These are phyloP conservation scores for Talaromyces sp. DNA, from an alignment of 2,329 filamentous ascomycete genomes.

Conservation along the genomic window DNA sequence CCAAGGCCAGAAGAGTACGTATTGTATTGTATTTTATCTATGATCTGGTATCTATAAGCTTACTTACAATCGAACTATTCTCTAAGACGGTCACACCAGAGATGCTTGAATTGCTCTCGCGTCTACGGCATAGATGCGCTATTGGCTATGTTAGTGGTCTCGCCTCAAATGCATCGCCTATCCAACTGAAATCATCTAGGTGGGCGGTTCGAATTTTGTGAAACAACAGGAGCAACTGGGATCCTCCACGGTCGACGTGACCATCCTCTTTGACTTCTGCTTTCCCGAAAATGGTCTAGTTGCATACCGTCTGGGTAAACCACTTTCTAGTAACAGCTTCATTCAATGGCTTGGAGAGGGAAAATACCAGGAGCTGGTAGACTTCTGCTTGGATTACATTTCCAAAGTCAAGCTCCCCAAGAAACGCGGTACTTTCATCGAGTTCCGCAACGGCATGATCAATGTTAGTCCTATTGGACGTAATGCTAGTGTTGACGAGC, in stretches of 20 bases:
- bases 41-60: slow-evolving; percentile 4
- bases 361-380: slow-evolving; percentile 64
- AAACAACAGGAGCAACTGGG: slow-evolving; percentile 98
- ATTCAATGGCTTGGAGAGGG: slow-evolving; percentile 89
- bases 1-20: slow-evolving; percentile 77
- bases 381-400: slow-evolving; percentile 63
- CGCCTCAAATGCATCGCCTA: neutral
- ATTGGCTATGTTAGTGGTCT: slow-evolving; percentile 34
- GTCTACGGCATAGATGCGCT: slow-evolving; percentile 66
- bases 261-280: slow-evolving; percentile 91
- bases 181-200: slow-evolving; percentile 34
- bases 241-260: slow-evolving; percentile 68
- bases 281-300: slow-evolving; percentile 97
- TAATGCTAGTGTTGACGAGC: slow-evolving; percentile 79
- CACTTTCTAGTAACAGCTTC: slow-evolving; percentile 79
- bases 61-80: neutral
- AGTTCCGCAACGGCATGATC: slow-evolving; percentile 69
- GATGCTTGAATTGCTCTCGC: slow-evolving; percentile 78
- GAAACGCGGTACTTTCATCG: slow-evolving; percentile 68
- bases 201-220: slow-evolving; percentile 85
- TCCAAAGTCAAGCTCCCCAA: slow-evolving; percentile 63
- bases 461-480: slow-evolving; percentile 68
- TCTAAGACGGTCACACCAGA: slow-evolving; percentile 71
- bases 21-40: no score
- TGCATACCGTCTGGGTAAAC: slow-evolving; percentile 79